Percentiles rank a stretch among this genome's conserved stretches.
These are phyloP conservation scores for Sinapis alba DNA, from an alignment of 441 rosid species.

Conservation along the genomic window DNA sequence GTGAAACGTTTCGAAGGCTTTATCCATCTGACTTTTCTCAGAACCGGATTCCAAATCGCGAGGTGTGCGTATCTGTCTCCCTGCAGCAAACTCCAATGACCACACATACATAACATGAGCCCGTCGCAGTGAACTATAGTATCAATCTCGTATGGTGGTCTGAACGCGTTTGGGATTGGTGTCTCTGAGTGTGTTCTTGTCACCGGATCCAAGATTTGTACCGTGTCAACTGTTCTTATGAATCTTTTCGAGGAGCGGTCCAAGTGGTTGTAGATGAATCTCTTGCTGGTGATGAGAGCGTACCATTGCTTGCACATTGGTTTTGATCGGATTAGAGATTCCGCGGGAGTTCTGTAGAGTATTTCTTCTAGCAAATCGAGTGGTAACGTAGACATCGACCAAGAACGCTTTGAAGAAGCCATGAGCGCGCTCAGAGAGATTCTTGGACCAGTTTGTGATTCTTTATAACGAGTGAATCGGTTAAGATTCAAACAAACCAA, in stretches of 20 bases:
- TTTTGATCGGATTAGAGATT: too few relatives aligned
- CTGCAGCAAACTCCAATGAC: background rate
- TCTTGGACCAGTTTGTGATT: too few relatives aligned
- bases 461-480: too few relatives aligned
- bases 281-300: background rate
- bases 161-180: background rate
- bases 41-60: background rate
- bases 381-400: too few relatives aligned
- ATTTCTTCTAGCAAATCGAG: too few relatives aligned
- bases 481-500: too few relatives aligned
- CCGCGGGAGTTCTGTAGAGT: too few relatives aligned
- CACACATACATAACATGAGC: background rate
- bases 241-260: background rate
- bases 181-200: background rate
- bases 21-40: background rate
- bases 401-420: too few relatives aligned
- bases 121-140: background rate
- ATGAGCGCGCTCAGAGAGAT: too few relatives aligned
- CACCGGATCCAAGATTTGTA: conserved; percentile 9
- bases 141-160: background rate
- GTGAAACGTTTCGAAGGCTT: background rate
- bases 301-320: too few relatives aligned
- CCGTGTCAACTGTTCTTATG: background rate
- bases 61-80: background rate
- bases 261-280: background rate